Conservation (phyloP, 2,329 filamentous ascomycete genomes). For the Pleomassaria siparia region DNA sequence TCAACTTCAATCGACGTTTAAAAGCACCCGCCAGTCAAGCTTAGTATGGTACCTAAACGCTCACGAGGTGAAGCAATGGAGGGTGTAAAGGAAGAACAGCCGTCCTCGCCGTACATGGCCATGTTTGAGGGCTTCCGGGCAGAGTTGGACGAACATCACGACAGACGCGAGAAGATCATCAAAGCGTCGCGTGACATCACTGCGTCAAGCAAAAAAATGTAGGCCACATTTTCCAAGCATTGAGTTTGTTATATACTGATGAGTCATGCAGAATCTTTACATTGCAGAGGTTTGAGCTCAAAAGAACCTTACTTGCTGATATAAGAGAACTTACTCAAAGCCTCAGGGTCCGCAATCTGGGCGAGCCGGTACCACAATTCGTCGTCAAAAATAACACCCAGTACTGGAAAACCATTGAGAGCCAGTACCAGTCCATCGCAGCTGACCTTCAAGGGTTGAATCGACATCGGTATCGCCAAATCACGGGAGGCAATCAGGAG, state of each 20-base stretch:
- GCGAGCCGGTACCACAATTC: conserved; percentile 64
- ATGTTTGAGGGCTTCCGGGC: conserved; percentile 87
- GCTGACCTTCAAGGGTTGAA: conserved; percentile 78
- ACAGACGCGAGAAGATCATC: conserved; percentile 84
- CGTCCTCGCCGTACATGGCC: conserved; percentile 52
- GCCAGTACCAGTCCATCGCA: conserved; percentile 67
- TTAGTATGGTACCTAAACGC: conserved; percentile 37
- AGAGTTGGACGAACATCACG: conserved; percentile 92
- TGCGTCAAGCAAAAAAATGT: conserved; percentile 93
- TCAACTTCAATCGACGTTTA: conserved; percentile 16
- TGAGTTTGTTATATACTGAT: conserved; percentile 16
- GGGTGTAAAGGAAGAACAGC: conserved; percentile 30
- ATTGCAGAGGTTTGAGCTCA: conserved; percentile 67
- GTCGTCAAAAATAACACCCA: conserved; percentile 71
- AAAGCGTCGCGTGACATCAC: conserved; percentile 93
- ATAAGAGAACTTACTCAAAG: conserved; percentile 12
- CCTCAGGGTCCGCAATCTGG: conserved; percentile 61
- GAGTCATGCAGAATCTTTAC: conserved; percentile 68
- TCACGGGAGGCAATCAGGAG: conserved; percentile 84
- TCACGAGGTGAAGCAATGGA: conserved; percentile 40
- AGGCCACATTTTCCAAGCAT: conserved; percentile 46
- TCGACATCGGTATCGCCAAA: conserved; percentile 77
- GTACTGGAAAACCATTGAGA: conserved; percentile 70
- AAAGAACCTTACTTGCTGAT: not conserved
- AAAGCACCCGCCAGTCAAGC: conserved; percentile 11